Percentiles rank a stretch among this genome's conserved stretches.
Conservation (phyloP, 2,329 filamentous ascomycete species). For the Phoma sp. region DNA sequence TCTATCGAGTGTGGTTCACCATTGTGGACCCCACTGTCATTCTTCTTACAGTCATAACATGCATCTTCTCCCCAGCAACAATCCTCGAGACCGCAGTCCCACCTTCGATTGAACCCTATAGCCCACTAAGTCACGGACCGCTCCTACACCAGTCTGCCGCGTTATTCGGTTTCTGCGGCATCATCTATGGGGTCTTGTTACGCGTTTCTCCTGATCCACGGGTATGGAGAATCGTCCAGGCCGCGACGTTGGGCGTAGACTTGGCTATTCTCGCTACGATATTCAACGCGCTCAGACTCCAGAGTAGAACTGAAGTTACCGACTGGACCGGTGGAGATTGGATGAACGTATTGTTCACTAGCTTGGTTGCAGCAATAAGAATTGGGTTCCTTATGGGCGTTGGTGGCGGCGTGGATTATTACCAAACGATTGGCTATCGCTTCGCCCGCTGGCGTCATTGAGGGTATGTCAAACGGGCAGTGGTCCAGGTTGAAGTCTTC, state of each 20-base stretch:
- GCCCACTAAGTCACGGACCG: slow-evolving; percentile 3
- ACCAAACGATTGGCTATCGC: too few relatives aligned
- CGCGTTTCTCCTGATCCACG: slow-evolving; percentile 11
- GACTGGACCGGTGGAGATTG: slow-evolving; percentile 10
- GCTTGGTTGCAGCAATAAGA: slow-evolving; percentile 13
- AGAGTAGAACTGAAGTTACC: not conserved
- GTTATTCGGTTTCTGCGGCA: slow-evolving; percentile 13
- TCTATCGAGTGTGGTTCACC: slow-evolving; percentile 22
- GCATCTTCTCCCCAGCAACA: slow-evolving; percentile 9
- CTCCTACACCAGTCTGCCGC: slow-evolving; percentile 14
- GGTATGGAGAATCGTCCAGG: slow-evolving; percentile 21
- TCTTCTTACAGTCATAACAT: slow-evolving; percentile 16
- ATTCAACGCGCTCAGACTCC: not conserved
- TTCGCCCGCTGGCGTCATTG: too few relatives aligned
- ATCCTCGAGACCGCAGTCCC: slow-evolving; percentile 10
- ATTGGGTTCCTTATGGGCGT: slow-evolving; percentile 9
- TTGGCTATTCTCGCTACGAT: slow-evolving; percentile 6
- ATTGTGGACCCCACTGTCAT: slow-evolving; percentile 16
- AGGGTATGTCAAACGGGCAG: too few relatives aligned
- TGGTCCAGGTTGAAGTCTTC: too few relatives aligned
- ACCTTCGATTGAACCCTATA: not conserved
- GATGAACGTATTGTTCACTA: slow-evolving; percentile 17
- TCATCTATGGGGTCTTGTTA: slow-evolving; percentile 14
- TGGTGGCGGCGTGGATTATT: not conserved
- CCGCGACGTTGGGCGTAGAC: slow-evolving; percentile 13